These are phyloP conservation scores for Hymenochaete sp. DNA, from an alignment of 1,284 basidiomycete species.

Conservation along the genomic window DNA sequence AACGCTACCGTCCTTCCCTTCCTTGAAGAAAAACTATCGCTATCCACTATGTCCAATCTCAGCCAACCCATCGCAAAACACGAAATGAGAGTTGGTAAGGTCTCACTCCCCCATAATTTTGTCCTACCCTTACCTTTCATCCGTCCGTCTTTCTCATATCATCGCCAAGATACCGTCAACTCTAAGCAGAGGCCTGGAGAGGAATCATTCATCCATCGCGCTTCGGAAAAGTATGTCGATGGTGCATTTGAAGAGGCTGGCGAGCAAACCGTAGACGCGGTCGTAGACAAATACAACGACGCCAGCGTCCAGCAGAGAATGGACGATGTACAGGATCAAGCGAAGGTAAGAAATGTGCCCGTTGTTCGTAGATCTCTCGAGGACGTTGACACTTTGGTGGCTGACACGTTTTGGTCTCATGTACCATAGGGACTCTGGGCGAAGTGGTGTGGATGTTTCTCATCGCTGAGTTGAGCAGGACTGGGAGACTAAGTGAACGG, in stretches of 20 bases:
- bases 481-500: no score
- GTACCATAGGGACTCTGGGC: conserved; percentile 9
- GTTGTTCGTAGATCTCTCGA: background rate
- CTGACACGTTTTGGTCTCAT: background rate
- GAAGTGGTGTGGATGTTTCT: conserved; percentile 13
- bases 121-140: no score
- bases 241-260: background rate
- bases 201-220: background rate
- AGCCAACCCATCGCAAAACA: no score
- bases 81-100: no score
- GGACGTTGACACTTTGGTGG: background rate
- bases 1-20: no score
- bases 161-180: no score
- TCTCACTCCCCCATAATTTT: no score
- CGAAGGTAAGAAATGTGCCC: conserved; percentile 1
- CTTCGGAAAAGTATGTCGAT: conserved; percentile 3
- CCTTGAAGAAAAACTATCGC: no score
- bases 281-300: background rate
- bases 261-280: conserved; percentile 1
- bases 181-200: no score
- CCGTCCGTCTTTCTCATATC: no score
- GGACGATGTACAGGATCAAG: conserved; percentile 7
- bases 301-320: background rate
- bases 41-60: no score
- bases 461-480: conserved; percentile 1